phyloP scores from a whole-genome alignment of 2,329 filamentous ascomycete genomes.

The Aspergillus eucalypticola region DNA sequence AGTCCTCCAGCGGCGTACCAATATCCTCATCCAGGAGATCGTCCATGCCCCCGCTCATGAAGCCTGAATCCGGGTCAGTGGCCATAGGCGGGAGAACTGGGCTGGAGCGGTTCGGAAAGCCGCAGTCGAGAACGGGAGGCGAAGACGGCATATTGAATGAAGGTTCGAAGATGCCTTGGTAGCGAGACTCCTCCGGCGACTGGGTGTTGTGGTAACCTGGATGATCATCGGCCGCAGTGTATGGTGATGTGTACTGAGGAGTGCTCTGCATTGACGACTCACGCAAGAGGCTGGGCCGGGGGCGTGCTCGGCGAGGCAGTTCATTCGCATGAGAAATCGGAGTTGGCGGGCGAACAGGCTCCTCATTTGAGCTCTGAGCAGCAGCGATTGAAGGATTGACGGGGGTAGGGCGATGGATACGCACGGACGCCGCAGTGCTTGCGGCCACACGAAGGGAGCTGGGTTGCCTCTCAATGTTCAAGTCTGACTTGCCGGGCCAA shows the following conservation, averaged over 20 bases:
- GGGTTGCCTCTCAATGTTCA: conserved; percentile 67
- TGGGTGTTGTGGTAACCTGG: conserved; percentile 48
- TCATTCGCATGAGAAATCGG: conserved; percentile 41
- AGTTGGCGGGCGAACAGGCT: conserved; percentile 50
- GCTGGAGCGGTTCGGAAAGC: conserved; percentile 71
- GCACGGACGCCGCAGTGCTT: conserved; percentile 83
- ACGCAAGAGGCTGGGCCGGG: conserved; percentile 57
- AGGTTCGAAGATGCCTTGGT: conserved; percentile 60
- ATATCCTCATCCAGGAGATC: conserved; percentile 66
- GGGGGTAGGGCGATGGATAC: conserved; percentile 73
- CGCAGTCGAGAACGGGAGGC: conserved; percentile 72
- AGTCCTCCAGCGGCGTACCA: conserved; percentile 30
- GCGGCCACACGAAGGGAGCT: conserved; percentile 88
- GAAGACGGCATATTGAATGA: conserved; percentile 86
- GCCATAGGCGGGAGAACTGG: conserved; percentile 68
- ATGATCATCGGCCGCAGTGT: conserved; percentile 38
- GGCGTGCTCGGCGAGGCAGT: conserved; percentile 33
- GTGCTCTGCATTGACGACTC: conserved; percentile 59
- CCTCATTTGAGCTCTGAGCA: conserved; percentile 39
- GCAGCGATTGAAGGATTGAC: conserved; percentile 40
- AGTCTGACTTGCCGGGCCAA: conserved; percentile 67
- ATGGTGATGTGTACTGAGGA: conserved; percentile 44
- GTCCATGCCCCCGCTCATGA: conserved; percentile 77
- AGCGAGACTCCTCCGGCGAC: conserved; percentile 53
- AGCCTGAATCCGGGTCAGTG: conserved; percentile 68